These are phyloP conservation scores for Ustilago cynodontis DNA, from an alignment of 1,284 basidiomycete species.

Conservation along the genomic window DNA sequence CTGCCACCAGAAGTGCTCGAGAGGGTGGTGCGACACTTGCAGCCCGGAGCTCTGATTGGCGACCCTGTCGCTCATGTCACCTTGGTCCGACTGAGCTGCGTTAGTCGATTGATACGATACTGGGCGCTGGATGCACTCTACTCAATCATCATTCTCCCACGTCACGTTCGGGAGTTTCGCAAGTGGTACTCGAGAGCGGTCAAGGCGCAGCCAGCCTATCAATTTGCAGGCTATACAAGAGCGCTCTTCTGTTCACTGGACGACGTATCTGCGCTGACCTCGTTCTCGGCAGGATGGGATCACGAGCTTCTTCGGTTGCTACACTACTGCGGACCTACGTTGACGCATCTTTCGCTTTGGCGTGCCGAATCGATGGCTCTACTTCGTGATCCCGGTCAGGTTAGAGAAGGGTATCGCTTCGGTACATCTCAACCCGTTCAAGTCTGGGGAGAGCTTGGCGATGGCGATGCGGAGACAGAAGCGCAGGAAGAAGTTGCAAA, in stretches of 20 bases:
- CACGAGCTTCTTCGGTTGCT: constrained; percentile 62
- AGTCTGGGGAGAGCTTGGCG: constrained; percentile 49
- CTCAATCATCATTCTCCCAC: constrained; percentile 60
- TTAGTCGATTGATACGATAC: constrained; percentile 49
- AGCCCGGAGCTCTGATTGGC: constrained; percentile 46
- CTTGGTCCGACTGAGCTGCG: constrained; percentile 54
- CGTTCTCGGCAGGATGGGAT: constrained; percentile 67
- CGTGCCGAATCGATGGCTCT: constrained; percentile 62
- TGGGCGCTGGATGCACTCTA: constrained; percentile 62
- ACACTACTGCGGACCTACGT: constrained; percentile 60
- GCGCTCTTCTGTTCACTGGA: constrained; percentile 60
- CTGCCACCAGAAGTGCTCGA: constrained; percentile 62
- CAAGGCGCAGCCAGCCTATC: constrained; percentile 55
- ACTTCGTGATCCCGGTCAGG: constrained; percentile 65
- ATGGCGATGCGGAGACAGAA: constrained; percentile 8
- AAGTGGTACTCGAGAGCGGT: constrained; percentile 61
- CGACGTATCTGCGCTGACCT: constrained; percentile 63
- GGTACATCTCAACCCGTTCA: constrained; percentile 53
- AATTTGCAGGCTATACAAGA: constrained; percentile 55
- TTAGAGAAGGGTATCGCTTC: constrained; percentile 49
- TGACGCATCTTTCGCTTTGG: constrained; percentile 65
- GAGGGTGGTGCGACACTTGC: constrained; percentile 43
- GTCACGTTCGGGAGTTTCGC: constrained; percentile 67
- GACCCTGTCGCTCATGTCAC: constrained; percentile 49
- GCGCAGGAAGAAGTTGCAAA: constrained; percentile 6